These are phyloP conservation scores for Fremontodendron californicum DNA, from an alignment of 345 rosid species.

Conservation along the genomic window DNA sequence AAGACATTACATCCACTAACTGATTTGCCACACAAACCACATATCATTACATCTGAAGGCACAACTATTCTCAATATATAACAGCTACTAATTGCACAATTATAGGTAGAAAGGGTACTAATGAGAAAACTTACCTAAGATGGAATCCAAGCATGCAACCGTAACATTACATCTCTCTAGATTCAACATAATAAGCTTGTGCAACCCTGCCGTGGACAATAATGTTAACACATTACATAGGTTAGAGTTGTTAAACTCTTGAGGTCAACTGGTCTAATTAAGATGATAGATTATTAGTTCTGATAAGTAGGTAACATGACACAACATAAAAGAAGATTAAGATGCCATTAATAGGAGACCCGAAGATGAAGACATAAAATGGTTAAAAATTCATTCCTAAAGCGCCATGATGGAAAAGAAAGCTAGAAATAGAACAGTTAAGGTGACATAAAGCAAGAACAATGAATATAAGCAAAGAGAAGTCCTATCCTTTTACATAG, in stretches of 20 bases:
- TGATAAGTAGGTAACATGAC: not conserved
- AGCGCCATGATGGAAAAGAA: not conserved
- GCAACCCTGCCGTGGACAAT: constrained; percentile 35
- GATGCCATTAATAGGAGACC: not conserved
- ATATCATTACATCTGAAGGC: not conserved
- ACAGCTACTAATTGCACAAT: not conserved
- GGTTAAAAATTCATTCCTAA: not conserved
- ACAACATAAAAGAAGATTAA: not conserved
- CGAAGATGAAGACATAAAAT: not conserved
- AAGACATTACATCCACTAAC: not conserved
- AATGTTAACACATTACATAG: not conserved
- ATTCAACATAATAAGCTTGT: constrained; percentile 42
- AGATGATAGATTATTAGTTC: not conserved
- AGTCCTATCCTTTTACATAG: not conserved
- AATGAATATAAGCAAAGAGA: not conserved
- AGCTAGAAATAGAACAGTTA: not conserved
- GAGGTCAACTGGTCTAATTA: not conserved
- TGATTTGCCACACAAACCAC: not conserved
- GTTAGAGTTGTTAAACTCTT: not conserved
- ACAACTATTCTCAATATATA: not conserved
- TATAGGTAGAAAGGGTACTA: not conserved
- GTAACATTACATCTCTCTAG: constrained; percentile 61
- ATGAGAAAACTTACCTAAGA: constrained; percentile 37
- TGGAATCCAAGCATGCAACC: constrained; percentile 50
- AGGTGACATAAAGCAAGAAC: not conserved